Evolutionary conservation across 2,329 filamentous ascomycete species (phyloP), one percentile per base, ranked within the genome.

Genomic region (Phialocephala sp.): DNA sequence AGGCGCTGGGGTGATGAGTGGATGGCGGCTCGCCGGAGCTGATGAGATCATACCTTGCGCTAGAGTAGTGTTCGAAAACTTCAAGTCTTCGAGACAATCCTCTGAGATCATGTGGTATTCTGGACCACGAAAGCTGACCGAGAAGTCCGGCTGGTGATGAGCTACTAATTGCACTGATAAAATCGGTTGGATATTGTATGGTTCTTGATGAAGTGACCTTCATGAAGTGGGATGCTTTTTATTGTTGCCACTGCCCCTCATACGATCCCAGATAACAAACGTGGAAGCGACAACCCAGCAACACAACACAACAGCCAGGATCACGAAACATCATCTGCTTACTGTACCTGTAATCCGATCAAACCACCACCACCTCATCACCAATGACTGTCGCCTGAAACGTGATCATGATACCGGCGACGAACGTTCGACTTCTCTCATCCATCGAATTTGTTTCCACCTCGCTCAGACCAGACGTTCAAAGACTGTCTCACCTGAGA

Each of bases 11-110:
- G 32, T 22, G 55, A 36, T 20, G 54, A 36, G 39, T 52, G n/a
- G n/a, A n/a, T 11, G 47, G 20, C 55, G 55, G 55, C 32, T 57
- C 20, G 55, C 24, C 55, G 55, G 60, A 62, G 20, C 45, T 50
- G 45, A 50, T 50, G 45, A 50, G 45, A 50, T 50, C 45, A 50
- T 50, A 50, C 45, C 45, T 50, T 50, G 45, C 45, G 45, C 45
- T 50, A 50, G 45, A 24, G 35, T 36, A 36, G 52, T 37, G 52
- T 55, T 55, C 35, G 35, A 55, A 36, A 20, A 55, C 27, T 20
- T 55, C 50, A 4, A 55, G 24, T 50, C n/a, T n/a, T n/a, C 8
- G 8, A 50, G 45, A 54, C 3, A 32, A 32, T 32, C 27, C 27
- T 32, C 27, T 32, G 27, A 32, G 32, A 57, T 57, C 32, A 57